Conservation (phyloP, 176 grass and related monocot genomes). For the Eleusine coracana region DNA sequence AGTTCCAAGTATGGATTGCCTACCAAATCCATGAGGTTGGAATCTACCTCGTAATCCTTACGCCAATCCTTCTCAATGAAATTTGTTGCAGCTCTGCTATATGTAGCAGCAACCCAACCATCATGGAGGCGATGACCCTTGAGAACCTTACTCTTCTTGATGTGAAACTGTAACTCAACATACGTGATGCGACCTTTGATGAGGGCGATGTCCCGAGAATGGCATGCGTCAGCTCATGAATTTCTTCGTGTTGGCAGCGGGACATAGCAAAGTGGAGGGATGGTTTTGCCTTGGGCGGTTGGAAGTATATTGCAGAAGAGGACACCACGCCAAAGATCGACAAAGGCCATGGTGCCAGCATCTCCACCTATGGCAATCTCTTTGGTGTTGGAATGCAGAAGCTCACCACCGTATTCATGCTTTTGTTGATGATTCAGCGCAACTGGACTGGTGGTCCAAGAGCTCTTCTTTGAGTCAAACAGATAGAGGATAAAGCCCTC, state of each 20-base stretch:
- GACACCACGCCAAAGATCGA: neutral
- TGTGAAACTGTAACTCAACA: too few relatives aligned
- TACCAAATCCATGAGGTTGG: too few relatives aligned
- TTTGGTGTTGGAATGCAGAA: neutral
- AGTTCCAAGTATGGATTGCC: too few relatives aligned
- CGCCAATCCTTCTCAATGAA: too few relatives aligned
- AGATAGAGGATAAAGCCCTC: neutral
- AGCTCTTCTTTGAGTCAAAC: neutral
- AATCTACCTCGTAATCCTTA: too few relatives aligned
- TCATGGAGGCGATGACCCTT: too few relatives aligned
- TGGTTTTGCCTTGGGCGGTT: neutral
- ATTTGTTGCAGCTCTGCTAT: too few relatives aligned
- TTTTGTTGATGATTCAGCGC: neutral
- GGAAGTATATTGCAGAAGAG: neutral
- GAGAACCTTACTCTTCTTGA: too few relatives aligned
- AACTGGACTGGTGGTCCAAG: neutral
- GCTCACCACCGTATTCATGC: neutral
- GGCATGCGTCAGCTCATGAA: too few relatives aligned
- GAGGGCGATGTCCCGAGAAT: too few relatives aligned
- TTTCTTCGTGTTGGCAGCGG: neutral
- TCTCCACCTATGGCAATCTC: conserved; percentile 13
- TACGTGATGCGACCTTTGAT: too few relatives aligned
- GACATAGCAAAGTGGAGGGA: neutral
- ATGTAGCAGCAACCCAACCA: too few relatives aligned
- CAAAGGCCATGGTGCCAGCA: conserved; percentile 14